Evolutionary conservation across 495 filamentous ascomycete genomes (phyloP).

Genomic region (Hyaloscypha finlandica): DNA sequence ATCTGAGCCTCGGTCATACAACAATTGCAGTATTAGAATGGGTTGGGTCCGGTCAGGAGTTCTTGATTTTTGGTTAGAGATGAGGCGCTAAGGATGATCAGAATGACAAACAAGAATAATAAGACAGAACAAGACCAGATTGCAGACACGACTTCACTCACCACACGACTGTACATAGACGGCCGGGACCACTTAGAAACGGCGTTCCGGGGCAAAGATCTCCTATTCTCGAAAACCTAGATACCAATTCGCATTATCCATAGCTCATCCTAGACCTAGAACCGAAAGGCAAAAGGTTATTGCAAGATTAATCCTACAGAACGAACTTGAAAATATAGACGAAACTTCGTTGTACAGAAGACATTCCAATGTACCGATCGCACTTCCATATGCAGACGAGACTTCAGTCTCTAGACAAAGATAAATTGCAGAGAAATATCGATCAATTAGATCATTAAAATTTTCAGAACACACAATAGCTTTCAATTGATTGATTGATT

Average conservation of each 20-base stretch:
- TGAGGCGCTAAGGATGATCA: not conserved
- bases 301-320: no score
- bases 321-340: no score
- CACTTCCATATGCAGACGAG: no score
- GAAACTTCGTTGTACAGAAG: no score
- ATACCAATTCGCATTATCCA: not conserved
- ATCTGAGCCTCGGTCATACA: constrained; percentile 46
- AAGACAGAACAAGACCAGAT: not conserved
- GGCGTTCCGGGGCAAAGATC: constrained; percentile 8
- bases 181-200: not conserved
- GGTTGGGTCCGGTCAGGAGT: not conserved
- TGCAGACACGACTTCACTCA: not conserved
- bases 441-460: not conserved
- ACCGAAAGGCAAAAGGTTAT: no score
- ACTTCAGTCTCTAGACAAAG: no score
- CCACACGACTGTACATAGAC: not conserved
- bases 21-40: not conserved
- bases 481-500: not conserved
- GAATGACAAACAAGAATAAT: not conserved
- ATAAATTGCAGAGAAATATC: no score
- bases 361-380: no score
- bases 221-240: constrained; percentile 13
- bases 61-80: not conserved
- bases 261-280: not conserved
- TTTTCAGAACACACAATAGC: not conserved